Base-by-base conservation (phyloP, 495 filamentous ascomycete genomes). In the Staphylotrichum tortipilum region DNA sequence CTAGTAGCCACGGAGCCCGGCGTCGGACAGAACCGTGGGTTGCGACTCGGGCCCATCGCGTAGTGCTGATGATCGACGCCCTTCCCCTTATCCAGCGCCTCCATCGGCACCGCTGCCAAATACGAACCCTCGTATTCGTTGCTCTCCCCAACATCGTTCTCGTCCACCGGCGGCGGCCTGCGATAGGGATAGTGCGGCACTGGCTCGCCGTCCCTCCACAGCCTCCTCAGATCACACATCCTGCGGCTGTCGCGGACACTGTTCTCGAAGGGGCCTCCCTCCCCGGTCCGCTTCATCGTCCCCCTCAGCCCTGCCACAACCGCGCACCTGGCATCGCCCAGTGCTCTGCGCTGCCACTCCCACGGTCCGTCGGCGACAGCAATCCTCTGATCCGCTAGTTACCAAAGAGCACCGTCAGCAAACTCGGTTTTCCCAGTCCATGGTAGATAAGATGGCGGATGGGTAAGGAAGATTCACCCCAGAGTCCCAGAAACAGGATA, bases 331-430 rank as follows among this genome's bases (percentile, higher is more conserved):
- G 22, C 38, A 49, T 62, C 47, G 15, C 48, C 57, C 49, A 63
- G n/a, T 36, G 41, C 63, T 19, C 49, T 35, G 22, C 58, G 35
- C 44, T 61, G 60, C 55, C 51, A 53, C 19, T 55, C 44, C 63
- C 63, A 65, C 42, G 60, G 60, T 7, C 60, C 60, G 4, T 45
- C 54, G 7, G 15, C 42, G 29, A 61, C 43, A 4, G 50, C 47
- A 2, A 49, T 24, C 34, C 45, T 26, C 60, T 65, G 63, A 36
- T 65, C 60, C 26, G 56, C 60, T 5, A n/a, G n/a, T n/a, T n/a
- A n/a, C n/a, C n/a, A n/a, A n/a, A n/a, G n/a, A n/a, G n/a, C n/a
- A n/a, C n/a, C n/a, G n/a, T n/a, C n/a, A n/a, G n/a, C n/a, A n/a
- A n/a, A n/a, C n/a, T n/a, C n/a, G n/a, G n/a, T n/a, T n/a, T n/a